Base-by-base conservation (phyloP, 805 yeast genomes). In the Saccharomycopsis sp. region DNA sequence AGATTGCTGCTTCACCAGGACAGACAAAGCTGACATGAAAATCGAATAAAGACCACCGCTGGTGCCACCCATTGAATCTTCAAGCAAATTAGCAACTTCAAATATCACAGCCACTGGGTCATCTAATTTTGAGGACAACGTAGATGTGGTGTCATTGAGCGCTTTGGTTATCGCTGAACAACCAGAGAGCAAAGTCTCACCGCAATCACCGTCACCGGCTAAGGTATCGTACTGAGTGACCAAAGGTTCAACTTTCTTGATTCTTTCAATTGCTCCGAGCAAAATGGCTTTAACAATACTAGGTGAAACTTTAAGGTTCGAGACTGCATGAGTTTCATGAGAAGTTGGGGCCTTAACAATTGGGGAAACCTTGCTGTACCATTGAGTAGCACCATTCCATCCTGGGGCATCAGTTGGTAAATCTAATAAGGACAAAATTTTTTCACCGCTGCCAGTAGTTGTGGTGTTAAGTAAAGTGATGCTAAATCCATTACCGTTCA, bases 161-260 rank as follows among this genome's bases (percentile, higher is more conserved):
- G 77, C 75, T 8, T 70, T 65, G 36, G 77, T 61, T 35, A 89
- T 74, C 1, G 85, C 88, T 44, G 79, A 71, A 23, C 88, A 93
- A 32, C 97, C 97, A 20, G 77, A 72, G 11, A 79, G 85, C 50
- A 89, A 66, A 1, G 97, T 89, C 56, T 86, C 93, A 33, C 97
- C 97, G 64, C 97, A 89, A 60, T 89, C 97, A 55, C 97, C 97
- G 61, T 89, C 97, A 47, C 97, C 97, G 1, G 90, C 96, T 53
- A 79, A 71, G 1, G 94, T 83, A 57, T 89, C 97, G 53, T 84
- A 79, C 44, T 77, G 72, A 1, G 97, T 89, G 56, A 89, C 82
- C 55, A 77, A 74, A 2, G 95, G 93, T 61, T 89, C 97, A n/a
- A 74, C 74, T 22, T 71, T 66, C 35, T 81, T 65, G 4, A 80